Conservation (phyloP, 768 basidiomycete species). For the Mycena filopes region DNA sequence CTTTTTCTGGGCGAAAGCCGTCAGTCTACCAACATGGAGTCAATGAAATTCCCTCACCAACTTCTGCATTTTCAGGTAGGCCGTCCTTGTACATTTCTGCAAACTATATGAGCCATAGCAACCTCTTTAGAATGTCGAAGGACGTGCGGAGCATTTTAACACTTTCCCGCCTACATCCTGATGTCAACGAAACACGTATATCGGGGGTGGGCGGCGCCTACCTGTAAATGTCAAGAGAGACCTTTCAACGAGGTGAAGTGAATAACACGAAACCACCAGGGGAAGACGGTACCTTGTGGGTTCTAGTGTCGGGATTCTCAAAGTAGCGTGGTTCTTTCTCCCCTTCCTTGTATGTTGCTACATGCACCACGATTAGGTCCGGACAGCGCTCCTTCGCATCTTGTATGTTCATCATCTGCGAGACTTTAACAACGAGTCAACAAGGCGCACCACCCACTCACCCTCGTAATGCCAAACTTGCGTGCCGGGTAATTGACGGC, state of each 20-base stretch:
- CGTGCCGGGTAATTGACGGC: slow-evolving; percentile 97
- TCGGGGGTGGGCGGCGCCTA: background rate
- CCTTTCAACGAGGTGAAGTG: background rate
- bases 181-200: background rate
- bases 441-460: background rate
- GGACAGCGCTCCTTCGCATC: slow-evolving; percentile 92
- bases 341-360: slow-evolving; percentile 93
- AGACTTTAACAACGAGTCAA: background rate
- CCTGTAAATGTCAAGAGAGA: slow-evolving; percentile 12
- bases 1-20: slow-evolving; percentile 74
- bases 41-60: slow-evolving; percentile 64
- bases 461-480: slow-evolving; percentile 89
- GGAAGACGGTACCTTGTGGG: slow-evolving; percentile 81
- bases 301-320: slow-evolving; percentile 87
- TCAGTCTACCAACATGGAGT: background rate
- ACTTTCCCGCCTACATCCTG: slow-evolving; percentile 74
- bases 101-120: background rate
- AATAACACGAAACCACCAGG: slow-evolving; percentile 8
- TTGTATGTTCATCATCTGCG: slow-evolving; percentile 74
- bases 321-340: slow-evolving; percentile 90
- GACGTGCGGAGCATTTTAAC: slow-evolving; percentile 72
- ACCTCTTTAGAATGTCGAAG: background rate
- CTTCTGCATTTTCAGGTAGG: slow-evolving; percentile 76
- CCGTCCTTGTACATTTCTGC: slow-evolving; percentile 78
- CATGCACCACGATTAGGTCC: slow-evolving; percentile 85